These are phyloP conservation scores for Paracamarosporium sp. DNA, from an alignment of 2,329 filamentous ascomycete genomes.

Conservation along the genomic window DNA sequence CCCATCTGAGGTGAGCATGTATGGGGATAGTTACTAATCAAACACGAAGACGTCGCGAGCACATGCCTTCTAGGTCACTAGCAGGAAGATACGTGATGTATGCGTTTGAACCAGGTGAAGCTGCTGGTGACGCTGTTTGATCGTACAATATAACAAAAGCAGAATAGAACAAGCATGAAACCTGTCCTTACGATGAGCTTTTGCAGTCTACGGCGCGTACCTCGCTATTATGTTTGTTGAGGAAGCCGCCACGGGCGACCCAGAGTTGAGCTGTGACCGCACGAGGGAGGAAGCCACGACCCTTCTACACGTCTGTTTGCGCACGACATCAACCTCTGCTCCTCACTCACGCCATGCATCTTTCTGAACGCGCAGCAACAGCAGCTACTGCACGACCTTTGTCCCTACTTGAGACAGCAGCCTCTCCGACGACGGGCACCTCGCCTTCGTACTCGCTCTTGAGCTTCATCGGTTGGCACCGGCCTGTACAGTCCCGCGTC, in stretches of 20 bases:
- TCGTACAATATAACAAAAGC: not conserved
- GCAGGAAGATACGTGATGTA: not conserved
- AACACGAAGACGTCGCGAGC: not conserved
- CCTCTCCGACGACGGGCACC: not conserved
- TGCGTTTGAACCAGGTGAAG: not conserved
- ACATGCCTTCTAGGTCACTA: not conserved
- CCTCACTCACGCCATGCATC: not conserved
- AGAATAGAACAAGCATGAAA: not conserved
- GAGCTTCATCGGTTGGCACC: not conserved
- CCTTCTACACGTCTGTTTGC: not conserved
- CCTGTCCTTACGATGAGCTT: not conserved
- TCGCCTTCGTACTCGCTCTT: not conserved
- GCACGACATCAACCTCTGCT: not conserved
- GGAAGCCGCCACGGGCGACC: not conserved
- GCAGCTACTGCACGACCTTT: not conserved
- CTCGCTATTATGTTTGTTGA: not conserved
- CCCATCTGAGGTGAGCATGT: not conserved
- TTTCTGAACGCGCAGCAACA: not conserved
- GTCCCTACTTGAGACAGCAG: not conserved
- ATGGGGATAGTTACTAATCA: not conserved
- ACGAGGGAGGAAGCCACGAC: slow-evolving; percentile 1
- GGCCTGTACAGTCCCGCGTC: not conserved
- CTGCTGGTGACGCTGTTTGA: not conserved
- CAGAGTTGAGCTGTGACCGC: not conserved
- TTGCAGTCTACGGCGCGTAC: no score